Conservation (phyloP, 495 filamentous ascomycete genomes). For the Aspergillus leporis region DNA sequence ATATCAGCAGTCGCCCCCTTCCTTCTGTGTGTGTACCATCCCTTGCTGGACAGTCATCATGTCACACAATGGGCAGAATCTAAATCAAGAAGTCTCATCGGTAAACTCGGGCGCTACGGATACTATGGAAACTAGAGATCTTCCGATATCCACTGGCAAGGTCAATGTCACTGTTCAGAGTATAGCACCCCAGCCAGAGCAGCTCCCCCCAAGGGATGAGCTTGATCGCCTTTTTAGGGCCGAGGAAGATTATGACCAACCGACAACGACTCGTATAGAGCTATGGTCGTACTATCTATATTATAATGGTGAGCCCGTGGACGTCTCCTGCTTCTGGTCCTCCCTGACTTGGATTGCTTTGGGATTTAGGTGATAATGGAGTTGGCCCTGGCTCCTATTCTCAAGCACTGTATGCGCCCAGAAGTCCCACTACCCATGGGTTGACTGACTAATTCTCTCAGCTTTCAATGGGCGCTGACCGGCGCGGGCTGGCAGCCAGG, state of each 20-base stretch:
- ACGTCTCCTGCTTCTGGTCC: neutral
- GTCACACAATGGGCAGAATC: neutral
- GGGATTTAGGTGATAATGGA: slow-evolving; percentile 43
- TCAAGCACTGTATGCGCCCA: slow-evolving; percentile 39
- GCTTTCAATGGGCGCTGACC: slow-evolving; percentile 51
- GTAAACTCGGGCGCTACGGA: neutral
- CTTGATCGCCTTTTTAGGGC: slow-evolving; percentile 43
- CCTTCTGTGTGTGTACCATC: neutral
- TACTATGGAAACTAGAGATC: neutral
- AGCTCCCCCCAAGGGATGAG: slow-evolving; percentile 11
- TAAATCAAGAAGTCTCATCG: neutral
- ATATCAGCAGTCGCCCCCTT: no score
- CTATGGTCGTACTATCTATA: slow-evolving; percentile 54
- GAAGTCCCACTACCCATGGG: neutral
- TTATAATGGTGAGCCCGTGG: slow-evolving; percentile 34
- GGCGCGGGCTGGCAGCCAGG: slow-evolving; percentile 44
- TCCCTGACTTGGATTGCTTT: neutral
- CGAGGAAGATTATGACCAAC: slow-evolving; percentile 41
- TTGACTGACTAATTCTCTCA: slow-evolving; percentile 8
- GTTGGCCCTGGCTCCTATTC: slow-evolving; percentile 50
- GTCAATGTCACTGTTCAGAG: neutral
- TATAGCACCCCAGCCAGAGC: neutral
- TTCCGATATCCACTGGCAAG: neutral
- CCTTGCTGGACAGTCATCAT: neutral
- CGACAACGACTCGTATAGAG: slow-evolving; percentile 48